phyloP scores from a whole-genome alignment of 2,329 filamentous ascomycete species.

The Trichocomaceae sp. region DNA sequence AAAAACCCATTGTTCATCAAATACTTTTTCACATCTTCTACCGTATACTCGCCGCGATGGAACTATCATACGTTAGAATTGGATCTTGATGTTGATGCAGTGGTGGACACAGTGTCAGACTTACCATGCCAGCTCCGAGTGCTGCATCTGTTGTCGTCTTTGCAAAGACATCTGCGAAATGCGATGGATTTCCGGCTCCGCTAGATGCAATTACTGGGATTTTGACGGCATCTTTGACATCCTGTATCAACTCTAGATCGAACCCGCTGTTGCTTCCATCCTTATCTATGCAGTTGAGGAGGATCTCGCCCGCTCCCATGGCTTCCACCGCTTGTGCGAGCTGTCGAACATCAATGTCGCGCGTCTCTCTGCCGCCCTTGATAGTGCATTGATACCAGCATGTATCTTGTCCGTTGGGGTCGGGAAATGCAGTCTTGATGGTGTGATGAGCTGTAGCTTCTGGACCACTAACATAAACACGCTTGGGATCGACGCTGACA shows the following conservation, averaged over 20 bases:
- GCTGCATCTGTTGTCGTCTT: slow-evolving; percentile 85
- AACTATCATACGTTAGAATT: slow-evolving; percentile 49
- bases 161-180: slow-evolving; percentile 87
- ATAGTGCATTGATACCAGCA: slow-evolving; percentile 99
- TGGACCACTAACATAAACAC: slow-evolving; percentile 71
- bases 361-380: slow-evolving; percentile 89
- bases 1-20: slow-evolving; percentile 64
- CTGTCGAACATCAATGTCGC: slow-evolving; percentile 87
- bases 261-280: slow-evolving; percentile 94
- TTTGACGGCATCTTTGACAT: slow-evolving; percentile 77
- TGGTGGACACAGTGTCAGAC: background rate
- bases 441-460: slow-evolving; percentile 67
- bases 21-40: slow-evolving; percentile 85
- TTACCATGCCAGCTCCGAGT: slow-evolving; percentile 82
- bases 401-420: slow-evolving; percentile 68
- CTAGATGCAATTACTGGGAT: slow-evolving; percentile 95
- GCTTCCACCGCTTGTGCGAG: slow-evolving; percentile 83
- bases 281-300: slow-evolving; percentile 96
- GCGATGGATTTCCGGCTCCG: slow-evolving; percentile 77
- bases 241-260: slow-evolving; percentile 81
- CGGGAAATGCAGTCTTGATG: slow-evolving; percentile 61
- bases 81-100: background rate
- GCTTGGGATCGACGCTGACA: slow-evolving; percentile 87
- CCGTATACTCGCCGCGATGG: slow-evolving; percentile 89
- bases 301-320: slow-evolving; percentile 89